phyloP scores from a whole-genome alignment of 2,329 filamentous ascomycete genomes.

The Aciculosporium take region DNA sequence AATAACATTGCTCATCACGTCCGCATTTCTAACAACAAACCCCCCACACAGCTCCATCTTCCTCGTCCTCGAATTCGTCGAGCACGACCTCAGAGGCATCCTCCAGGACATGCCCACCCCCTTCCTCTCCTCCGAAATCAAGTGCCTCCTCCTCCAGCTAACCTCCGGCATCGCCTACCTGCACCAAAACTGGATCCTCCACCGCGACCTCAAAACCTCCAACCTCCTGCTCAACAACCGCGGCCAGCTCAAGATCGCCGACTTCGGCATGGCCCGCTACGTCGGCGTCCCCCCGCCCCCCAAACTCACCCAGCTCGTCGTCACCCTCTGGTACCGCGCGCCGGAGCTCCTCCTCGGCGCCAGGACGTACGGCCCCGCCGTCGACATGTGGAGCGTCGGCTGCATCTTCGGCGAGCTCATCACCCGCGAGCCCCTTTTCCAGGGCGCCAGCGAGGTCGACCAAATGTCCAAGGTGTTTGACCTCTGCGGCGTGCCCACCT shows the following conservation, averaged over 20 bases:
- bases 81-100: conserved; percentile 89
- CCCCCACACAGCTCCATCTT: conserved; percentile 59
- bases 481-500: conserved; percentile 73
- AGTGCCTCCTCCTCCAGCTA: conserved; percentile 77
- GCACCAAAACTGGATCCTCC: conserved; percentile 80
- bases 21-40: neutral
- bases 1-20: neutral
- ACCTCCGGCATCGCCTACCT: conserved; percentile 69
- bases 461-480: conserved; percentile 79
- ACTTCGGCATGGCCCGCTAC: conserved; percentile 96
- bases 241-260: conserved; percentile 85
- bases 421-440: conserved; percentile 66
- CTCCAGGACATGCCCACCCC: conserved; percentile 90
- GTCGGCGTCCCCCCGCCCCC: conserved; percentile 63
- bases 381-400: conserved; percentile 94
- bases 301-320: conserved; percentile 79
- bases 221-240: conserved; percentile 93
- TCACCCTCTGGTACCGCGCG: conserved; percentile 91
- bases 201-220: conserved; percentile 85
- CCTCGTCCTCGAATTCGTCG: conserved; percentile 92
- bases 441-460: conserved; percentile 85
- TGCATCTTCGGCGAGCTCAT: conserved; percentile 93
- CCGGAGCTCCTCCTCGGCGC: conserved; percentile 82
- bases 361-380: conserved; percentile 54
- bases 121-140: conserved; percentile 83